Evolutionary conservation across 805 yeast species (phyloP), one percentile per base, ranked within the genome.

Genomic region (Candida dajiaensis): DNA sequence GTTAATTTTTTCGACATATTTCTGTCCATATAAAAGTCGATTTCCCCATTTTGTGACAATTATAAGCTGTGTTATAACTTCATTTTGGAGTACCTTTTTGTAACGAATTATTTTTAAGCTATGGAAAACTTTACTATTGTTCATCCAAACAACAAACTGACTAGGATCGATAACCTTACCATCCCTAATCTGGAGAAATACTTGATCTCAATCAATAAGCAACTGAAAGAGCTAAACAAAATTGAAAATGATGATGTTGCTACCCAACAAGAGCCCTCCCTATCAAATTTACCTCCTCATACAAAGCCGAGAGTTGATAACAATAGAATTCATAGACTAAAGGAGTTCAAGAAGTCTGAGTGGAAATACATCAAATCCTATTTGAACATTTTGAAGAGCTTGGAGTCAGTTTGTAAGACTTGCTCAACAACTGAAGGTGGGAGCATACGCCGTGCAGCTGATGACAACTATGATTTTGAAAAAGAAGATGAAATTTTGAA

Each of bases 401-500:
- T 59, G 23, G 52, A 55, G 6, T 44, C 51, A 1, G 46, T 59
- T 18, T 53, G 56, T 23, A 48, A 45, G 7, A 25, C 46, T 2
- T 55, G 59, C 26, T 46, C 38, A 21, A 25, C 39, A 23, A 38
- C 19, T 10, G 23, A 20, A 23, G 38, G 33, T 15, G 36, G 16
- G 12, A 16, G 20, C 19, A 33, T 33, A 16, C 16, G 36, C 10
- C 16, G 12, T 10, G n/a, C 36, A 8, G 15, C 15, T 28, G 44
- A 40, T 20, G 29, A 23, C n/a, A 9, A 20, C 3, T 59, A 59
- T 31, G 61, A 59, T 43, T 59, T 57, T 41, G 62, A 57, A 16
- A 54, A 46, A 36, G 64, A 59, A 44, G 57, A 54, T 45, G 55
- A 55, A 41, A 53, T 59, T 6, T 42, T 59, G 41, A 55, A 54